A percentile compares a stretch with the other conserved stretches of the same genome.
Conservation (phyloP, 1,284 basidiomycete genomes). For the Malassezia psittaci region DNA sequence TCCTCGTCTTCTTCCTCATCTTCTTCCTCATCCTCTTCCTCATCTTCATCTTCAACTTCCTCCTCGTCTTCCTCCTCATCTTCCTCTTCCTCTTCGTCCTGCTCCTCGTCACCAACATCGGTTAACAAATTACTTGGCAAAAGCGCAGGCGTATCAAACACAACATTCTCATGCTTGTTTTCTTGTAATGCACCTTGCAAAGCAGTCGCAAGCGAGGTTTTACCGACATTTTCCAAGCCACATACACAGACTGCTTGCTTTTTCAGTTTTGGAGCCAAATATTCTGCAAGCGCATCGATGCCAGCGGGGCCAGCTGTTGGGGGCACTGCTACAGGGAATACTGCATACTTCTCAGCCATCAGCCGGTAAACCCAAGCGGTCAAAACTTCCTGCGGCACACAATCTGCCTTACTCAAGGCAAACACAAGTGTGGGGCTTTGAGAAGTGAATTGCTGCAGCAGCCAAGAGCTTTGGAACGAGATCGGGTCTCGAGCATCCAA, state of each 20-base stretch:
- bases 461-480: conserved; percentile 30
- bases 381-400: conserved; percentile 35
- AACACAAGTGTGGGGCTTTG: conserved; percentile 23
- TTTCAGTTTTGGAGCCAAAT: conserved; percentile 20
- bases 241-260: conserved; percentile 24
- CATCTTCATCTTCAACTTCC: conserved; percentile 1
- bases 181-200: conserved; percentile 27
- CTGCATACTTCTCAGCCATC: conserved; percentile 9
- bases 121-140: conserved; percentile 19
- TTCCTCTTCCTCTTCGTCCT: conserved; percentile 20
- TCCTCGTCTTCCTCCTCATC: conserved; percentile 9
- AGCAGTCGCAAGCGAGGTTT: conserved; percentile 27
- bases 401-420: conserved; percentile 31
- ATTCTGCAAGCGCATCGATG: conserved; percentile 22
- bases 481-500: conserved; percentile 38
- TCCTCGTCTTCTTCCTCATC: conserved; percentile 19
- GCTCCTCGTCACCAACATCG: conserved; percentile 10
- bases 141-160: conserved; percentile 37
- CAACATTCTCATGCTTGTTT: conserved; percentile 22
- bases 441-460: conserved; percentile 22
- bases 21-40: background rate
- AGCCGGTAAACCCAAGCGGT: conserved; percentile 30
- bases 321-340: conserved; percentile 28
- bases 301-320: conserved; percentile 12
- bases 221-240: conserved; percentile 33